Conservation (phyloP, 805 yeast species). For the Saturnispora ahearnii region DNA sequence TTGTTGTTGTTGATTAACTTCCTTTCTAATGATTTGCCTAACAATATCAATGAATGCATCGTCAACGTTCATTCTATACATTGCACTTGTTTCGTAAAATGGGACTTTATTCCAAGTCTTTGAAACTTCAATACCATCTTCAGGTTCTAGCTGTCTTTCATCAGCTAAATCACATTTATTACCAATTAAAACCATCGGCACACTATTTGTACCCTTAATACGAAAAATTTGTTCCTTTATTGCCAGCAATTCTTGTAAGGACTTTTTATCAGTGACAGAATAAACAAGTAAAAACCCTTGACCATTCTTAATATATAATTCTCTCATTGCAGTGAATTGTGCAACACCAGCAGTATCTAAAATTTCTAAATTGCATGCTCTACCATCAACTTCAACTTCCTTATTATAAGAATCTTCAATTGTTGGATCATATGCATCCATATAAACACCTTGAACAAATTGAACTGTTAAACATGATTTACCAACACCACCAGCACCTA, state of each 20-base stretch:
- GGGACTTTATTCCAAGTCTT: constrained; percentile 86
- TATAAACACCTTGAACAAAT: constrained; percentile 81
- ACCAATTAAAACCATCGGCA: constrained; percentile 87
- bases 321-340: constrained; percentile 94
- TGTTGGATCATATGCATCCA: constrained; percentile 92
- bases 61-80: constrained; percentile 79
- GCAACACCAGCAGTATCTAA: constrained; percentile 62
- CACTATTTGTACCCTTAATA: constrained; percentile 65
- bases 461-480: constrained; percentile 90
- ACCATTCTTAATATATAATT: constrained; percentile 77
- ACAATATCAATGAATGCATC: constrained; percentile 86
- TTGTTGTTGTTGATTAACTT: constrained; percentile 27
- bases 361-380: constrained; percentile 77
- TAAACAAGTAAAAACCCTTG: constrained; percentile 58
- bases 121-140: constrained; percentile 75
- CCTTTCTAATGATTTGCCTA: constrained; percentile 79
- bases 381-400: constrained; percentile 79
- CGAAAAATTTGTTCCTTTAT: constrained; percentile 77
- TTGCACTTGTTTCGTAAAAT: constrained; percentile 90
- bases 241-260: constrained; percentile 69
- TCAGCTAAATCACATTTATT: constrained; percentile 79
- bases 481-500: constrained; percentile 98
- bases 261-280: constrained; percentile 51
- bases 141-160: constrained; percentile 67
- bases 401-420: constrained; percentile 93